These are phyloP conservation scores for Zalaria obscura DNA, from an alignment of 2,329 filamentous ascomycete species.

Conservation along the genomic window DNA sequence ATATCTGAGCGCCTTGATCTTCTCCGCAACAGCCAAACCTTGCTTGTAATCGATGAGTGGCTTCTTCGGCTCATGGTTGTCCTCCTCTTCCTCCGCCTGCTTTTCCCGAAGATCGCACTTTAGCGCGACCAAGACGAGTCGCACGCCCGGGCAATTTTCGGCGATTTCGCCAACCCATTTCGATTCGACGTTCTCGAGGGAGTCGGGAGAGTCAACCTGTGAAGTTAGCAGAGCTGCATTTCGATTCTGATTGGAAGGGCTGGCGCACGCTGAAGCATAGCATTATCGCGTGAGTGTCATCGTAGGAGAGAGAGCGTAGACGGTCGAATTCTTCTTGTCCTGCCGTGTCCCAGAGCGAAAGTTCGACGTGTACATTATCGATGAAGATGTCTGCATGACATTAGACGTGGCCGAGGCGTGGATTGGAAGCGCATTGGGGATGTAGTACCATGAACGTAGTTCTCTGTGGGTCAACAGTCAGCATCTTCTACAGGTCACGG, in stretches of 20 bases:
- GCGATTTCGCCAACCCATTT: constrained; percentile 98
- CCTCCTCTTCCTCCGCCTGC: constrained; percentile 51
- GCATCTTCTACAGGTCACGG: background rate
- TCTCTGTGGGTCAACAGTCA: constrained; percentile 44
- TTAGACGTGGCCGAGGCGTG: background rate
- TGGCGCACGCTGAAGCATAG: constrained; percentile 73
- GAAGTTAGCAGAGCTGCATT: background rate
- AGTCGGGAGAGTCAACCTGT: constrained; percentile 81
- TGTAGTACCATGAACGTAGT: constrained; percentile 87
- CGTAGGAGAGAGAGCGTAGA: constrained; percentile 87
- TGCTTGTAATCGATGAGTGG: constrained; percentile 80
- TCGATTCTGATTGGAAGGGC: constrained; percentile 1
- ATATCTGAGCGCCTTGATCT: constrained; percentile 86
- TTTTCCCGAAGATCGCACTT: constrained; percentile 92
- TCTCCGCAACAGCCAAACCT: constrained; percentile 77
- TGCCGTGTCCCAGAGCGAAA: constrained; percentile 96
- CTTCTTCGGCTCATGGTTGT: constrained; percentile 35
- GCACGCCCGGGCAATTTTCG: constrained; percentile 92
- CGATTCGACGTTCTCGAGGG: constrained; percentile 92
- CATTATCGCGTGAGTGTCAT: constrained; percentile 97
- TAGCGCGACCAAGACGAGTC: constrained; percentile 84
- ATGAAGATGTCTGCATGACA: constrained; percentile 74
- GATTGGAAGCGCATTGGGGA: background rate
- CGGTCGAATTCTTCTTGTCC: constrained; percentile 99
- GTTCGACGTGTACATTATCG: constrained; percentile 89